These are phyloP conservation scores for Acer campestre DNA, from an alignment of 345 rosid species.

Conservation along the genomic window DNA sequence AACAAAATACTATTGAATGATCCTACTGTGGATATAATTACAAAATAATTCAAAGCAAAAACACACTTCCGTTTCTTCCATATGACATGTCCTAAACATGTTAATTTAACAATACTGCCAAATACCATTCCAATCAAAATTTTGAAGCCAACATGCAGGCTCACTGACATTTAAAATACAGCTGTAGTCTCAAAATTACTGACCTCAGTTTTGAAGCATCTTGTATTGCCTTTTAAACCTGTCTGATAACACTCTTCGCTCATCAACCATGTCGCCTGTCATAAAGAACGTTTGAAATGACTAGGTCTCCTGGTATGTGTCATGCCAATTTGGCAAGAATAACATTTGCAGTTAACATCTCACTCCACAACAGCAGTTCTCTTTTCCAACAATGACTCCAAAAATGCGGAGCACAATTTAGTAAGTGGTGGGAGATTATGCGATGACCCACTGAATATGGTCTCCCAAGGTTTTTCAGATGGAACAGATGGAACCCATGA, in stretches of 20 bases:
- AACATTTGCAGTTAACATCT: background rate
- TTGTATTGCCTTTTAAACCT: background rate
- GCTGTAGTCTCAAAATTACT: background rate
- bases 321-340: background rate
- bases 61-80: background rate
- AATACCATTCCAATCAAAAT: conserved; percentile 11
- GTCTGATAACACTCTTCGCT: background rate
- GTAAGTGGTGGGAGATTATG: conserved; percentile 84
- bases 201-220: background rate
- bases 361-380: conserved; percentile 52
- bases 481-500: conserved; percentile 41
- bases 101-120: background rate
- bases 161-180: conserved; percentile 2
- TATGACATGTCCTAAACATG: background rate
- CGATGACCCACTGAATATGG: conserved; percentile 77
- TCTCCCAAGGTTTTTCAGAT: conserved; percentile 84
- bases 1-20: background rate
- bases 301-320: background rate
- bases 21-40: background rate
- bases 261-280: background rate
- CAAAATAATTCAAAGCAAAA: background rate
- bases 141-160: conserved; percentile 4
- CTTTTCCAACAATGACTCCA: conserved; percentile 80
- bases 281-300: background rate
- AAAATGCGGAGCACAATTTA: conserved; percentile 66